Conservation (phyloP, 768 basidiomycete species). For the Boletus patriciae region DNA sequence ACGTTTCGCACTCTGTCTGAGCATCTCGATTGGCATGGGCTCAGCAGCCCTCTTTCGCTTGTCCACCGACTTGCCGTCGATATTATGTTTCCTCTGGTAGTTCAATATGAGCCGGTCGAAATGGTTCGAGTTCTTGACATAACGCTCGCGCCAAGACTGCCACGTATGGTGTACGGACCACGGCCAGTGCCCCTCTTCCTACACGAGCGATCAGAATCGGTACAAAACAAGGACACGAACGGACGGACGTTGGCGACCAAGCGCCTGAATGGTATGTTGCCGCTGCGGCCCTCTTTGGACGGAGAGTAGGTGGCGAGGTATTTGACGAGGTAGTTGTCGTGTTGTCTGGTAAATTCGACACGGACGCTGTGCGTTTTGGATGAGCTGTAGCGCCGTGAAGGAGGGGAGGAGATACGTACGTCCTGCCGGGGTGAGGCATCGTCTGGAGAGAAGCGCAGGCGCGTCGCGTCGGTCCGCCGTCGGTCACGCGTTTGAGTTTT, state of each 20-base stretch:
- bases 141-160: slow-evolving; percentile 68
- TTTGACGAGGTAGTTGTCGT: slow-evolving; percentile 44
- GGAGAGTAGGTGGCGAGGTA: slow-evolving; percentile 54
- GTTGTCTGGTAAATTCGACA: slow-evolving; percentile 35
- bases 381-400: neutral
- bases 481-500: neutral
- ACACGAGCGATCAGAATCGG: neutral
- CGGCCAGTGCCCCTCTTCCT: slow-evolving; percentile 46
- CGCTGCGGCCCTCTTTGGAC: slow-evolving; percentile 40
- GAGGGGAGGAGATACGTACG: neutral
- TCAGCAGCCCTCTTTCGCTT: slow-evolving; percentile 2
- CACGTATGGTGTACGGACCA: slow-evolving; percentile 55
- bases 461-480: neutral
- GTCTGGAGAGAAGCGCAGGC: neutral
- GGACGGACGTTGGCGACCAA: slow-evolving; percentile 49
- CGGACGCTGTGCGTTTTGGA: slow-evolving; percentile 18
- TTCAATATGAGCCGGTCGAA: slow-evolving; percentile 46
- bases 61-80: neutral
- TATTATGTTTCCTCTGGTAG: slow-evolving; percentile 38
- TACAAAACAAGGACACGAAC: neutral
- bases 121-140: slow-evolving; percentile 41
- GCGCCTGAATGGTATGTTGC: slow-evolving; percentile 43
- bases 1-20: slow-evolving; percentile 8
- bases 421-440: neutral
- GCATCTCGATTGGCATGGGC: neutral